Evolutionary conservation across 768 basidiomycete genomes (phyloP).

Genomic region (Boletus rubescentipes): DNA sequence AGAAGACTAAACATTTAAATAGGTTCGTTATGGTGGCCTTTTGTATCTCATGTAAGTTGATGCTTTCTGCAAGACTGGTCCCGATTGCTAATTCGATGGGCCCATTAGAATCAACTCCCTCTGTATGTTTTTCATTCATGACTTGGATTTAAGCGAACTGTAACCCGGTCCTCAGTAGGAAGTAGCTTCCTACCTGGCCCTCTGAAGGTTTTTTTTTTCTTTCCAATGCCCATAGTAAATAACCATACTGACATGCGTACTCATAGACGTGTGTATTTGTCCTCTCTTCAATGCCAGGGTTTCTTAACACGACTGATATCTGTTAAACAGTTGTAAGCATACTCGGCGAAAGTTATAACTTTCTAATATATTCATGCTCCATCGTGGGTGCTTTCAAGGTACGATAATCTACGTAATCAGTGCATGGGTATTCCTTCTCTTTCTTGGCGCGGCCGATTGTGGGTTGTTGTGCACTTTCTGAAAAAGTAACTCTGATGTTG

Average conservation of each 20-base stretch:
- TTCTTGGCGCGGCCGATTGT: conserved; percentile 5
- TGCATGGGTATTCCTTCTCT: not conserved
- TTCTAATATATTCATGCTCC: too few relatives aligned
- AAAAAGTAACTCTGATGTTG: not conserved
- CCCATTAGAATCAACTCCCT: not conserved
- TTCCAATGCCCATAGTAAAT: not conserved
- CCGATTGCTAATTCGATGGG: not conserved
- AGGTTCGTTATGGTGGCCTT: conserved; percentile 12
- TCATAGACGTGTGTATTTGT: conserved; percentile 1
- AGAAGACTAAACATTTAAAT: not conserved
- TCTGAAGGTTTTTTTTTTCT: not conserved
- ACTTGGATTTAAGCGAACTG: not conserved
- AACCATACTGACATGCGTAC: not conserved
- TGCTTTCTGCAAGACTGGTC: not conserved
- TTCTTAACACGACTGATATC: not conserved
- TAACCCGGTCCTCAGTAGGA: not conserved
- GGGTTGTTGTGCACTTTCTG: not conserved
- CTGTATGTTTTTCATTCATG: not conserved
- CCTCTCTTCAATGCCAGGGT: not conserved
- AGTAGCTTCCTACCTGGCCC: not conserved
- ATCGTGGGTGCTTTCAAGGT: not conserved
- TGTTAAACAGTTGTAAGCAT: not conserved
- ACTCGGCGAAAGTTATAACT: too few relatives aligned
- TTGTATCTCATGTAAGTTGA: not conserved
- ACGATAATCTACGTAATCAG: not conserved